These are phyloP conservation scores for Chalciporus chontae DNA, from an alignment of 768 basidiomycete genomes.

Conservation along the genomic window DNA sequence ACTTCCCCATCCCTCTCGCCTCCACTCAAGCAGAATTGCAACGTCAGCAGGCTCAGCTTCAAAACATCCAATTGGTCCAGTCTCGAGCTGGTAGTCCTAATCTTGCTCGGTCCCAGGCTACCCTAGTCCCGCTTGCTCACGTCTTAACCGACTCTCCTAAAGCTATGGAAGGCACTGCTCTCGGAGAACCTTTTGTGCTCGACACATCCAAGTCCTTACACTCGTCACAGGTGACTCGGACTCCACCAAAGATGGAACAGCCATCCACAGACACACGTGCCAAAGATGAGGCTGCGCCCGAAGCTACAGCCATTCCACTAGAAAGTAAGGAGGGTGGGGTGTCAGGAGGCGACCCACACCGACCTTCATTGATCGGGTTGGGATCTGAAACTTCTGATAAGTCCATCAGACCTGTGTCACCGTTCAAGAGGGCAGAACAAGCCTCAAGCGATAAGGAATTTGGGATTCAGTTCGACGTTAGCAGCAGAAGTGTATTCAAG, in stretches of 20 bases:
- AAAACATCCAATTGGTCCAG: conserved; percentile 12
- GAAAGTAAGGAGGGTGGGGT: not conserved
- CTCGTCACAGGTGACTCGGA: conserved; percentile 6
- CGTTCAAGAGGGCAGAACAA: conserved; percentile 20
- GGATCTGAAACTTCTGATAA: conserved; percentile 17
- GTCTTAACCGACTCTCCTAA: conserved; percentile 22
- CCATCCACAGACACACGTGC: not conserved
- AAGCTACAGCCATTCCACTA: not conserved
- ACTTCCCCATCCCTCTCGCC: conserved; percentile 60
- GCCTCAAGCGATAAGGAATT: conserved; percentile 32
- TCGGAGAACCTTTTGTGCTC: conserved; percentile 5
- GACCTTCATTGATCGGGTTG: conserved; percentile 21
- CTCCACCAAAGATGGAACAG: conserved; percentile 5
- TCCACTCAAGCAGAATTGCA: conserved; percentile 24
- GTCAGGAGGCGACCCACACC: conserved; percentile 7
- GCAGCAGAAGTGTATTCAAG: conserved; percentile 15
- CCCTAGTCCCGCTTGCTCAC: conserved; percentile 4
- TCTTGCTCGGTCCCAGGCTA: conserved; percentile 1
- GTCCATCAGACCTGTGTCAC: conserved; percentile 9
- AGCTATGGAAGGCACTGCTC: conserved; percentile 1
- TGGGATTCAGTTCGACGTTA: conserved; percentile 22
- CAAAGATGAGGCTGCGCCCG: not conserved
- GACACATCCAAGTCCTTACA: conserved; percentile 4
- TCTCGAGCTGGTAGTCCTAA: conserved; percentile 20
- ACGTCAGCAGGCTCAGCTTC: conserved; percentile 24